Evolutionary conservation across 129 eudicot genomes (phyloP).

Genomic region (Chrysanthemum seticuspe): DNA sequence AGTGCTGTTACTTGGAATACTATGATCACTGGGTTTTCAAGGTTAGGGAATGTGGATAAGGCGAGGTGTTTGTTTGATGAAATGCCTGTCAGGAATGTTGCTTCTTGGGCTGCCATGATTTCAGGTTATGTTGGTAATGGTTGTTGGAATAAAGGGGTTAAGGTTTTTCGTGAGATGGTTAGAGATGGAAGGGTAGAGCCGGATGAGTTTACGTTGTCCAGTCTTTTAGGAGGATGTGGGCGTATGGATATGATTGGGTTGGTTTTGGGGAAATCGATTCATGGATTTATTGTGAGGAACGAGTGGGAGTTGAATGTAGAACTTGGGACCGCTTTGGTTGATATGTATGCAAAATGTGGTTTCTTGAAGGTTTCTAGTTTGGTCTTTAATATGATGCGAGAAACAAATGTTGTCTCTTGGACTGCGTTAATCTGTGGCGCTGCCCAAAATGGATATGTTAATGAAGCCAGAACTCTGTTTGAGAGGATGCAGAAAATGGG

Average conservation of each 20-base stretch:
- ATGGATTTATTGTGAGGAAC: constrained; percentile 47
- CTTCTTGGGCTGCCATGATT: constrained; percentile 64
- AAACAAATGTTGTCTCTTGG: constrained; percentile 50
- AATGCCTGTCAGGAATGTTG: constrained; percentile 46
- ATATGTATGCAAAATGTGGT: constrained; percentile 74
- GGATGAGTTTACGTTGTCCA: constrained; percentile 41
- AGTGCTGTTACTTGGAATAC: constrained; percentile 62
- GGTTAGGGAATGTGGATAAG: constrained; percentile 30
- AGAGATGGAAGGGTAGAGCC: constrained; percentile 41
- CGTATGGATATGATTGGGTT: constrained; percentile 52
- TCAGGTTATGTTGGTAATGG: constrained; percentile 37
- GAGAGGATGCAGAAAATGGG: constrained; percentile 48
- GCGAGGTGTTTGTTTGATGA: constrained; percentile 46
- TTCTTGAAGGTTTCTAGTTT: constrained; percentile 39
- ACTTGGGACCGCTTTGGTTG: constrained; percentile 53
- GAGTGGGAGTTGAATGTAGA: constrained; percentile 44
- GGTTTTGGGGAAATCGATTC: constrained; percentile 50
- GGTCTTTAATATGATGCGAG: constrained; percentile 46
- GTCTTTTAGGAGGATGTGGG: constrained; percentile 44
- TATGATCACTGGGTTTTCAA: constrained; percentile 51
- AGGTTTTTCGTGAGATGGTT: constrained; percentile 43
- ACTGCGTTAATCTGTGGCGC: constrained; percentile 71
- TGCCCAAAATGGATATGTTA: constrained; percentile 47
- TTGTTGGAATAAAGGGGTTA: constrained; percentile 29
- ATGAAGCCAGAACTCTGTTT: constrained; percentile 46